Evolutionary conservation across 1,284 basidiomycete genomes (phyloP), one percentile per base, ranked within the genome.

Genomic region (Ganoderma meredithae): DNA sequence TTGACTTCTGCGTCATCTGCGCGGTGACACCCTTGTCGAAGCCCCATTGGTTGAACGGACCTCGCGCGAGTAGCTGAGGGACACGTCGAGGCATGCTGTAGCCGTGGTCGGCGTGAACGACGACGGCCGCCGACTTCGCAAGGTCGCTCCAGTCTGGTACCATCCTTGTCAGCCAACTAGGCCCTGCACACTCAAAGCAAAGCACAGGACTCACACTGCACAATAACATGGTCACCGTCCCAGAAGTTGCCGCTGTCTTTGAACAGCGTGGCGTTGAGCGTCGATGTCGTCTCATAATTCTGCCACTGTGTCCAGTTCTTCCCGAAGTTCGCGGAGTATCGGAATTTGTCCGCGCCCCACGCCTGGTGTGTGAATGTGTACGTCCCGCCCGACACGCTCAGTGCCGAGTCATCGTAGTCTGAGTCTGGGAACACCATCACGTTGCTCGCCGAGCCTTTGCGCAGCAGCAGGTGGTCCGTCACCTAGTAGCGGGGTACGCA

Each of bases 31-130:
- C 95, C 70, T 89, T 84, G 81, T 97, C 95, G 76, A 88, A 96
- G 69, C 95, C 95, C 95, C 95, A 97, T 56, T 87, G 82, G 77
- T 97, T 97, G 86, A 95, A 97, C 0, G 89, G 87, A 64, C 95
- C 95, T 74, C 95, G 91, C 59, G 90, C 92, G 62, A 97, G 82
- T 74, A 96, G 84, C 77, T 96, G 95, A 33, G 95, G 95, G 56
- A 93, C 91, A 53, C 94, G 92, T 72, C 95, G 91, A 64, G 86
- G 82, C 13, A 77, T 77, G 15, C 82, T 80, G 78, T 88, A 94
- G 60, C 85, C 84, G 69, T 84, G 79, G 76, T 97, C 95, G 33
- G 93, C 91, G 75, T 97, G 95, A 12, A 95, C 83, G 36, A 93
- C 88, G 55, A 88, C 85, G 40, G 86, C 83, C 5, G 91, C 81